A percentile compares a stretch with the other conserved stretches of the same genome.
Evolutionary conservation across 257 asterid genomes (phyloP).

Genomic region (Salvia hispanica): DNA sequence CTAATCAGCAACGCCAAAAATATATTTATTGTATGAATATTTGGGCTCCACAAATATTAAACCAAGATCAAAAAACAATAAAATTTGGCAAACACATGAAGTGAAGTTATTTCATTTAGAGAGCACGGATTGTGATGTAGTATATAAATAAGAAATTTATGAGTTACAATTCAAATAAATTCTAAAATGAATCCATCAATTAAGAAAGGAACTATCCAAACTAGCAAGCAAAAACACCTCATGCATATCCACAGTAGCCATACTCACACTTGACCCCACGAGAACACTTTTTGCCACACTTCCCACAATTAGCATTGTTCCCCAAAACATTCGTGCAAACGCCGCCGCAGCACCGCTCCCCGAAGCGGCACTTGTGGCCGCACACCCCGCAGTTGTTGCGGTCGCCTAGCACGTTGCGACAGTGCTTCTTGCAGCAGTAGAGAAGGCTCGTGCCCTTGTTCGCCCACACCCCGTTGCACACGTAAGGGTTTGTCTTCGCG

Average conservation of each 20-base stretch:
- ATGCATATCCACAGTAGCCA: slow-evolving; percentile 66
- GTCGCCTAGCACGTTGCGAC: slow-evolving; percentile 59
- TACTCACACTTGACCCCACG: slow-evolving; percentile 41
- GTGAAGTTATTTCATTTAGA: too few species aligned
- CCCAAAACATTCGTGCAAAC: slow-evolving; percentile 37
- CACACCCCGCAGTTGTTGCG: slow-evolving; percentile 56
- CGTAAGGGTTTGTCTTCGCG: slow-evolving; percentile 22
- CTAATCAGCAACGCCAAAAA: too few species aligned
- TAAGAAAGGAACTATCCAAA: too few species aligned
- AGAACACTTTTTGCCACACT: slow-evolving; percentile 43
- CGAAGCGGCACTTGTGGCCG: slow-evolving; percentile 47
- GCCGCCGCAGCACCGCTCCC: slow-evolving; percentile 57
- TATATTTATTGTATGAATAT: too few species aligned
- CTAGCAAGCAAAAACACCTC: too few species aligned
- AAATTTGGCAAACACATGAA: too few species aligned
- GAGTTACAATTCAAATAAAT: too few species aligned
- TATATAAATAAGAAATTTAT: too few species aligned
- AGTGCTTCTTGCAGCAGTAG: slow-evolving; percentile 63
- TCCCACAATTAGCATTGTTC: slow-evolving; percentile 45
- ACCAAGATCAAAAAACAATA: too few species aligned
- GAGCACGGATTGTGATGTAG: too few species aligned
- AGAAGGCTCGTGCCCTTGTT: slow-evolving; percentile 47
- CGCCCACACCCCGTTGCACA: slow-evolving; percentile 57
- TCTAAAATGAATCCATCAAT: too few species aligned
- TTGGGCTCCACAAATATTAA: too few species aligned